Percentiles rank a stretch among this genome's conserved stretches.
phyloP scores from a whole-genome alignment of 2,329 filamentous ascomycete genomes.

The Colletotrichum liaoningense region DNA sequence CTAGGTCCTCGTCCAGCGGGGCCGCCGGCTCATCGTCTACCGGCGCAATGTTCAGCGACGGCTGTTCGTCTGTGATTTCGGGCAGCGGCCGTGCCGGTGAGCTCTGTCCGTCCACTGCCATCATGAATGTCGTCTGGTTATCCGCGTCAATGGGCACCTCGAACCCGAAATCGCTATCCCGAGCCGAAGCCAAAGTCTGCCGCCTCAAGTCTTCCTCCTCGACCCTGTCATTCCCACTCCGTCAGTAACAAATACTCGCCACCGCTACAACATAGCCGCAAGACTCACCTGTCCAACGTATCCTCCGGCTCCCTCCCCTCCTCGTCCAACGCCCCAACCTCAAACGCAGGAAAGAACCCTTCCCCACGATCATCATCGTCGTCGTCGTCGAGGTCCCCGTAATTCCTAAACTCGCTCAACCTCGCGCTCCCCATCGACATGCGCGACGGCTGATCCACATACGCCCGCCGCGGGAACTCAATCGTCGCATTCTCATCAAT shows the following conservation, averaged over 20 bases:
- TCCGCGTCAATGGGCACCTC: conserved; percentile 60
- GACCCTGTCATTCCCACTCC: conserved; percentile 36
- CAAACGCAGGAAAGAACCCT: conserved; percentile 60
- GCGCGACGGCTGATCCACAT: conserved; percentile 58
- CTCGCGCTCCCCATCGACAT: conserved; percentile 64
- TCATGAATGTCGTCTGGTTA: conserved; percentile 62
- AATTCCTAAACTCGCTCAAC: conserved; percentile 63
- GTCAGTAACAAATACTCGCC: conserved; percentile 31
- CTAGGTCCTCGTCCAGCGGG: conserved; percentile 13
- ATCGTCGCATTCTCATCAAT: conserved; percentile 68
- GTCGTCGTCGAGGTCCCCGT: conserved; percentile 51
- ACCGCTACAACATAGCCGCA: neutral
- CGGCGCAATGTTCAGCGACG: conserved; percentile 21
- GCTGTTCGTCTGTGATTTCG: conserved; percentile 36
- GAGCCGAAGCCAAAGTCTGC: conserved; percentile 48
- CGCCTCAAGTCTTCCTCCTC: conserved; percentile 55
- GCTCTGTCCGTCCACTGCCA: conserved; percentile 47
- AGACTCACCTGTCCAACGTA: neutral
- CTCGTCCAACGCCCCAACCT: conserved; percentile 37
- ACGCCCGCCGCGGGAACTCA: conserved; percentile 67
- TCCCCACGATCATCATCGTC: conserved; percentile 57
- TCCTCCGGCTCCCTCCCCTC: conserved; percentile 52
- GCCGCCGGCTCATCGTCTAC: conserved; percentile 37
- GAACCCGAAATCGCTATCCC: conserved; percentile 64
- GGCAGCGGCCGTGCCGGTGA: conserved; percentile 35